Evolutionary conservation across 305 asterid genomes (phyloP), one percentile per base, ranked within the genome.

Genomic region (Andrographis paniculata): DNA sequence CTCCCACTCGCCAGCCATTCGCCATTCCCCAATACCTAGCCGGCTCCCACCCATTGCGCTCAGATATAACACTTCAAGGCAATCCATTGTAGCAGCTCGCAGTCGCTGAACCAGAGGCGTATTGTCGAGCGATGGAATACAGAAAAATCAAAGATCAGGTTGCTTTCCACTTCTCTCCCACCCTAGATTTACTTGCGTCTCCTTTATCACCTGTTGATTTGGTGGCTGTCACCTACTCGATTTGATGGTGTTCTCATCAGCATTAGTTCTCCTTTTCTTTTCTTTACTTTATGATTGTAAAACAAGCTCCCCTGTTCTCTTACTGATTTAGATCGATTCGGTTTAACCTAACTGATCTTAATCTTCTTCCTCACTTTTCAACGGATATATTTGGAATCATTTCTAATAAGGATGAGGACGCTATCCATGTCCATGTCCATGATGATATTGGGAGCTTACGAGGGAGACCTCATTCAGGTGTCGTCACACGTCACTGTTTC

Each of bases 61-160:
- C n/a, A n/a, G n/a, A n/a, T n/a, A n/a, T n/a, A n/a, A n/a, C n/a
- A n/a, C 33, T 27, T 27, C 33, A 27, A 27, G 10, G 33, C 9
- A 27, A 27, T 27, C 10, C 10, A 10, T 27, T n/a, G n/a, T n/a
- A n/a, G n/a, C n/a, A n/a, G n/a, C n/a, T n/a, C n/a, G n/a, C n/a
- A n/a, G n/a, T n/a, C n/a, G n/a, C n/a, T n/a, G n/a, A n/a, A n/a
- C n/a, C n/a, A n/a, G n/a, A n/a, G n/a, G n/a, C n/a, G n/a, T n/a
- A n/a, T n/a, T n/a, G 33, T 5, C 33, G 33, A 41, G 45, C n/a
- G 58, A 80, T 84, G 95, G 95, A 84, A 66, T 78, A 80, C 64
- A 63, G 93, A 65, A 72, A 81, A 68, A 68, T 76, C 48, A 84
- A 76, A 60, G 93, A 84, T 64, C 87, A 80, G 87, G 93, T 76